Conservation (phyloP, 2,329 filamentous ascomycete species). For the Corynespora cassiicola region DNA sequence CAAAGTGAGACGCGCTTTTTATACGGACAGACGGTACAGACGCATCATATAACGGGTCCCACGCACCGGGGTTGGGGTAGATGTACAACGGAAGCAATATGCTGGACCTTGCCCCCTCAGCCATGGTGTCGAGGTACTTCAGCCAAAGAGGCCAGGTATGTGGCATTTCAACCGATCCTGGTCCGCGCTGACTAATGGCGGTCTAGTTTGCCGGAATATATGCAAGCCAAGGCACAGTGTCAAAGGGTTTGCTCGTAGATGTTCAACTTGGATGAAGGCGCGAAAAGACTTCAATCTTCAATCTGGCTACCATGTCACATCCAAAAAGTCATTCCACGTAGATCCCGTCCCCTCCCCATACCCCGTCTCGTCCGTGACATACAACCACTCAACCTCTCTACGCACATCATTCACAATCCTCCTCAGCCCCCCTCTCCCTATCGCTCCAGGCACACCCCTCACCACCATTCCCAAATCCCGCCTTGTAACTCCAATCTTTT, state of each 20-base stretch:
- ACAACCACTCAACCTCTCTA: slow-evolving; percentile 28
- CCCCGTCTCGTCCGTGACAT: slow-evolving; percentile 23
- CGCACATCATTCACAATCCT: slow-evolving; percentile 26
- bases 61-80: slow-evolving; percentile 55
- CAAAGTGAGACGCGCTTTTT: neutral
- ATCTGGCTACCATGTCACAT: slow-evolving; percentile 21
- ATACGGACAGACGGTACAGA: slow-evolving; percentile 19
- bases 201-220: too few relatives aligned
- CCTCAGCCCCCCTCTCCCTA: slow-evolving; percentile 19
- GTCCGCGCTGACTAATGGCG: too few relatives aligned
- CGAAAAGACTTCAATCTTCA: too few relatives aligned
- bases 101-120: slow-evolving; percentile 21
- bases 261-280: too few relatives aligned
- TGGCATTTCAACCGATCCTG: too few relatives aligned
- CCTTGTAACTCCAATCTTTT: slow-evolving; percentile 10
- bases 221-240: too few relatives aligned
- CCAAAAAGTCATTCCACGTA: slow-evolving; percentile 26
- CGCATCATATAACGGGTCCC: slow-evolving; percentile 56
- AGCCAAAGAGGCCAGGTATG: neutral
- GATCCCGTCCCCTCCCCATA: slow-evolving; percentile 22
- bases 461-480: slow-evolving; percentile 25
- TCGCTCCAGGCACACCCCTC: slow-evolving; percentile 20
- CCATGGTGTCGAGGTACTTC: slow-evolving; percentile 4
- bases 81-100: slow-evolving; percentile 59
- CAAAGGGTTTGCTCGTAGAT: too few relatives aligned